Evolutionary conservation across 306 rosid species (phyloP).

Genomic region (Parietaria judaica): DNA sequence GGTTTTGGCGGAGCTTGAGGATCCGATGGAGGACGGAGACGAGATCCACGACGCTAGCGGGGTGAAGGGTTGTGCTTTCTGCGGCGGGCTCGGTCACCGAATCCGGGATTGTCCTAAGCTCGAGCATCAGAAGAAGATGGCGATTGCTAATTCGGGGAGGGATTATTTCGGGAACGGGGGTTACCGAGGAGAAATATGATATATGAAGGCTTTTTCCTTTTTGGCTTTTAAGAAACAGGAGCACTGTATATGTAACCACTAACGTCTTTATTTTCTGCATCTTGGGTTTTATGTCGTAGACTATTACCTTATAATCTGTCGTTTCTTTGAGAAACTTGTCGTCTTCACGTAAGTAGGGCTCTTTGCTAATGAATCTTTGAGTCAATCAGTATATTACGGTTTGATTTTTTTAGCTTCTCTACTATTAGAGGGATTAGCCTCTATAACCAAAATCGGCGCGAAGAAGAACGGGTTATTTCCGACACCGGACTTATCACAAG

Average conservation of each 20-base stretch:
- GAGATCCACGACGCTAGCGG: conserved; percentile 69
- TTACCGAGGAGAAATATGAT: conserved; percentile 78
- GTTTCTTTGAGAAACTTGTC: no score
- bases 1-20: conserved; percentile 74
- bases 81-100: conserved; percentile 97
- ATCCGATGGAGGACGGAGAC: conserved; percentile 81
- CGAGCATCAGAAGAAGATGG: conserved; percentile 81
- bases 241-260: no score
- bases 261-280: neutral
- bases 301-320: no score
- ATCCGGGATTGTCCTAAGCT: conserved; percentile 76
- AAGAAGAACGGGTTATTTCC: no score
- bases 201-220: neutral
- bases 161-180: conserved; percentile 95
- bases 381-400: no score
- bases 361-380: no score
- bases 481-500: no score
- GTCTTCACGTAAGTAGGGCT: no score
- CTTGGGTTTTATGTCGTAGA: no score
- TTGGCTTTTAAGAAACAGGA: neutral
- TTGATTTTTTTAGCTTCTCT: no score
- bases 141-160: conserved; percentile 66
- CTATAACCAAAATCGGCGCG: no score
- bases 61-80: conserved; percentile 82
- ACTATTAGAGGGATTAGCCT: no score